Conservation (phyloP, 2,329 filamentous ascomycete genomes). For the Dichotomopilus funicola region DNA sequence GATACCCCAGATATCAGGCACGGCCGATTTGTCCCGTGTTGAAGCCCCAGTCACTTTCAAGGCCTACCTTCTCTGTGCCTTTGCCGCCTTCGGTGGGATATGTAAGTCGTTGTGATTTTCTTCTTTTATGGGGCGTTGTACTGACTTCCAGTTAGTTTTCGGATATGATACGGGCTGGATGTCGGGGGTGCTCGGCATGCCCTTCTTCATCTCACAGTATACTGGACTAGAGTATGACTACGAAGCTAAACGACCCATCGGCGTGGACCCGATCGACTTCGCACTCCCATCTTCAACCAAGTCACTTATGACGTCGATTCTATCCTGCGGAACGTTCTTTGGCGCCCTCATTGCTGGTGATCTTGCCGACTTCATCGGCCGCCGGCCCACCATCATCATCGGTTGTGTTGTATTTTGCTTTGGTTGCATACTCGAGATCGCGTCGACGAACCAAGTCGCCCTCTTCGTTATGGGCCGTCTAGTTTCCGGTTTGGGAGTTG, state of each 20-base stretch:
- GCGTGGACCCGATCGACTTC: constrained; percentile 18
- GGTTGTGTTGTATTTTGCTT: constrained; percentile 55
- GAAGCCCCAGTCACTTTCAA: constrained; percentile 52
- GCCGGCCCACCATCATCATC: constrained; percentile 50
- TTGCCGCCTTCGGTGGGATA: constrained; percentile 54
- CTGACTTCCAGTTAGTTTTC: constrained; percentile 35
- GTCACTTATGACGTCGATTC: constrained; percentile 55
- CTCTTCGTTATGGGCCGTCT: constrained; percentile 58
- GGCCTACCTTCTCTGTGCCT: constrained; percentile 55
- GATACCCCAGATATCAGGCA: constrained; percentile 29
- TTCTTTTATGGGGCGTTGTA: not conserved
- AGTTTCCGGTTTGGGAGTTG: constrained; percentile 58
- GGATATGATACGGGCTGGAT: constrained; percentile 56
- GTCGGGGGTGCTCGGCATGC: constrained; percentile 38
- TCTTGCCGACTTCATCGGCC: constrained; percentile 58
- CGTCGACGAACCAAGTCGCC: constrained; percentile 43
- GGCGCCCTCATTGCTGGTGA: constrained; percentile 59
- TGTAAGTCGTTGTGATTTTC: constrained; percentile 23
- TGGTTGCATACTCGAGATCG: constrained; percentile 54
- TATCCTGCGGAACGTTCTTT: constrained; percentile 60
- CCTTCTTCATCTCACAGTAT: constrained; percentile 35
- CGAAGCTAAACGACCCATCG: constrained; percentile 23
- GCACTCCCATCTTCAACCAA: constrained; percentile 23
- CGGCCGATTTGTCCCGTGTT: constrained; percentile 46
- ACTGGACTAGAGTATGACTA: constrained; percentile 30